phyloP scores from a whole-genome alignment of 176 grass and related monocot genomes.

The Triticum dicoccoides region DNA sequence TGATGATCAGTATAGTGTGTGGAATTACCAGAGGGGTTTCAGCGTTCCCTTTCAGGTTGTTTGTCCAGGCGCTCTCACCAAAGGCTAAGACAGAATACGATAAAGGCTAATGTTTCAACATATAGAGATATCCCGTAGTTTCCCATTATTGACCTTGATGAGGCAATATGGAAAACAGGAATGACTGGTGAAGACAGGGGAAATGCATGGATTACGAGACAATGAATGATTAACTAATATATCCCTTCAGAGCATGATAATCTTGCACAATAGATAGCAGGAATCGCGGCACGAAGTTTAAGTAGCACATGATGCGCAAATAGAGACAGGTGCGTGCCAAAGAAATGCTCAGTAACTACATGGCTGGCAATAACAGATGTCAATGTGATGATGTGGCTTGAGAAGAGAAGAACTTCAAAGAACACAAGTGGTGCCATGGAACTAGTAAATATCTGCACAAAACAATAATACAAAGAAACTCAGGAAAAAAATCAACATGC shows the following conservation, averaged over 20 bases:
- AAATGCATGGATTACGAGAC: slow-evolving; percentile 72
- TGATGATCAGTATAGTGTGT: slow-evolving; percentile 43
- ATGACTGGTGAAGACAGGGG: slow-evolving; percentile 73
- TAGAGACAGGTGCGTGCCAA: slow-evolving; percentile 53
- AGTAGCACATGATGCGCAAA: slow-evolving; percentile 39
- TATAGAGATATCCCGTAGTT: slow-evolving; percentile 47
- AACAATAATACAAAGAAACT: not conserved
- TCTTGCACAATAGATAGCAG: slow-evolving; percentile 54
- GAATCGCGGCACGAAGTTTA: slow-evolving; percentile 50
- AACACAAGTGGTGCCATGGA: slow-evolving; percentile 58
- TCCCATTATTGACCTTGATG: slow-evolving; percentile 75
- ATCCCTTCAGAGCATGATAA: slow-evolving; percentile 53
- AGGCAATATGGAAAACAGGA: slow-evolving; percentile 62
- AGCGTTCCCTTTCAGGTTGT: slow-evolving; percentile 57
- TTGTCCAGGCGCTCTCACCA: slow-evolving; percentile 76
- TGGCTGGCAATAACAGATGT: slow-evolving; percentile 56
- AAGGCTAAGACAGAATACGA: slow-evolving; percentile 58
- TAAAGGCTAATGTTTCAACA: slow-evolving; percentile 46
- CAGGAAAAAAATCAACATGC: not conserved
- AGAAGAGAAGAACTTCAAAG: slow-evolving; percentile 70
- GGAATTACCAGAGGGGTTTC: slow-evolving; percentile 38
- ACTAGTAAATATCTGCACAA: slow-evolving; percentile 62
- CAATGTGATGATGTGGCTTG: slow-evolving; percentile 65
- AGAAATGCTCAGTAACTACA: slow-evolving; percentile 45
- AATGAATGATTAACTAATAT: slow-evolving; percentile 62